A percentile compares a stretch with the other conserved stretches of the same genome.
Conservation (phyloP, 2,329 filamentous ascomycete genomes). For the Aspergillus pseudotamarii region DNA sequence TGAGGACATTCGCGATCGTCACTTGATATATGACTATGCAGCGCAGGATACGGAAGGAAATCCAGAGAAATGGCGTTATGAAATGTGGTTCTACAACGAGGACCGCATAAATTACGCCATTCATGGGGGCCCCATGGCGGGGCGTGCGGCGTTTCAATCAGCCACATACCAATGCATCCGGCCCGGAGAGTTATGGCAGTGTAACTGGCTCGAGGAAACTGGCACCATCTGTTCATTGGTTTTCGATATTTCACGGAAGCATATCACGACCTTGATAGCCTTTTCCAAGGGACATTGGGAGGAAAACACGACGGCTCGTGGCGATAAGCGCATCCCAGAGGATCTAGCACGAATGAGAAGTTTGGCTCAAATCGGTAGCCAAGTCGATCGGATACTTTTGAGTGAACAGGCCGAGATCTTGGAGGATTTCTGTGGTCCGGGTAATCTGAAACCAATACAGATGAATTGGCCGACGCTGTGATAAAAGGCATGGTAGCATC, state of each 20-base stretch:
- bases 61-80: constrained; percentile 63
- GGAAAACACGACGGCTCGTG: constrained; percentile 52
- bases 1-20: constrained; percentile 55
- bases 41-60: constrained; percentile 52
- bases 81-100: constrained; percentile 63
- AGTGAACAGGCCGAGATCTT: constrained; percentile 58
- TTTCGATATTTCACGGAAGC: constrained; percentile 55
- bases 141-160: constrained; percentile 57
- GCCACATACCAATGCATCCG: constrained; percentile 61
- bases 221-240: constrained; percentile 60
- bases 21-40: constrained; percentile 61
- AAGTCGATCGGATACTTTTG: constrained; percentile 55
- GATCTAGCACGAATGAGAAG: constrained; percentile 57
- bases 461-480: constrained; percentile 41
- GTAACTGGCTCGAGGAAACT: constrained; percentile 64
- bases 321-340: constrained; percentile 57
- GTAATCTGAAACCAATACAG: constrained; percentile 51
- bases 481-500: neutral
- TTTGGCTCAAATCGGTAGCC: constrained; percentile 55
- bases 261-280: constrained; percentile 55
- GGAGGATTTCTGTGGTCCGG: constrained; percentile 55
- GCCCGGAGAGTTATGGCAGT: constrained; percentile 61
- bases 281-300: constrained; percentile 63
- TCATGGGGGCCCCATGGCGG: constrained; percentile 63
- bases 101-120: constrained; percentile 61